Evolutionary conservation across 179 eudicot genomes (phyloP).

Genomic region (Carnegiea gigantea): DNA sequence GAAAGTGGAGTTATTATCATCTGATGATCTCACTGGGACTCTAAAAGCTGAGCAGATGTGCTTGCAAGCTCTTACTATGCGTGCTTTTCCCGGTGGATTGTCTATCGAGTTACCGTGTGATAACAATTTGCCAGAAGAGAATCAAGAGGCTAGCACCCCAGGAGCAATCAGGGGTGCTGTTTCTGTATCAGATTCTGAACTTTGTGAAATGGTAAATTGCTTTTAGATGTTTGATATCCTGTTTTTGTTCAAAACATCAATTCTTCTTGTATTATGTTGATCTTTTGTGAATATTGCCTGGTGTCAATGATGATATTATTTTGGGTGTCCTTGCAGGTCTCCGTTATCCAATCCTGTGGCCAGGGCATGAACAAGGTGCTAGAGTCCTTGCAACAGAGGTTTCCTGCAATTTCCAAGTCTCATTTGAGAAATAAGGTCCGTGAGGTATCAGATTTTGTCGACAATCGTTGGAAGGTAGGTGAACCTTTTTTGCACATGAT

Average conservation of each 20-base stretch:
- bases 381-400: slow-evolving; percentile 53
- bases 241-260: not conserved
- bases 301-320: not conserved
- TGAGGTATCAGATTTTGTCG: slow-evolving; percentile 70
- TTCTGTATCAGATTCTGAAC: slow-evolving; percentile 52
- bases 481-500: not conserved
- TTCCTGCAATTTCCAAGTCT: slow-evolving; percentile 60
- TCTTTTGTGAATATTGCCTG: not conserved
- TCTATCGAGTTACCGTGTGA: slow-evolving; percentile 46
- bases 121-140: slow-evolving; percentile 42
- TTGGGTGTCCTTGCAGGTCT: slow-evolving; percentile 47
- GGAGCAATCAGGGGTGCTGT: slow-evolving; percentile 39
- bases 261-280: not conserved
- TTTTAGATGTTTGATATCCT: not conserved
- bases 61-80: slow-evolving; percentile 69
- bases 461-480: slow-evolving; percentile 83
- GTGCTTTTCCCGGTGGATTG: slow-evolving; percentile 50
- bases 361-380: slow-evolving; percentile 61
- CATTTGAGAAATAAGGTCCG: slow-evolving; percentile 67
- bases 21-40: slow-evolving; percentile 53
- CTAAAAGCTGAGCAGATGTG: slow-evolving; percentile 63
- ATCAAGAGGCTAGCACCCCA: slow-evolving; percentile 45
- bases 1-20: slow-evolving; percentile 36
- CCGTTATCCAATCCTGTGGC: slow-evolving; percentile 55
- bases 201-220: slow-evolving; percentile 65